Evolutionary conservation across 1,284 basidiomycete species (phyloP).

Genomic region (Bondarzewia mesenterica): DNA sequence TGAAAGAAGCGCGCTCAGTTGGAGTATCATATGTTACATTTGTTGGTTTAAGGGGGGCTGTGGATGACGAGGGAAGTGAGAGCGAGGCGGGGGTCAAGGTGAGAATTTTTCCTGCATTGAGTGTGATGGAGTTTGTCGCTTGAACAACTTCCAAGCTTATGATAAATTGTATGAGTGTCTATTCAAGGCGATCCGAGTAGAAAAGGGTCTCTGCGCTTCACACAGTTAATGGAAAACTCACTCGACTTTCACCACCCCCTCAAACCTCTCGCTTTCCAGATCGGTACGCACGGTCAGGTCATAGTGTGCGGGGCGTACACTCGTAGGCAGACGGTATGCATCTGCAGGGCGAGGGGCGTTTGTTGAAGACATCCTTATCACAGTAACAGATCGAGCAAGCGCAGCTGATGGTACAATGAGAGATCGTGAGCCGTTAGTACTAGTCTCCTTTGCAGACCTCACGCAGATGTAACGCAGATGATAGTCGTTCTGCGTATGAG

Average conservation of each 20-base stretch:
- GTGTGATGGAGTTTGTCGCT: constrained; percentile 57
- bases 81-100: constrained; percentile 63
- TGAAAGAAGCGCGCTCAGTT: constrained; percentile 58
- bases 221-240: constrained; percentile 21
- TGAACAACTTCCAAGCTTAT: constrained; percentile 62
- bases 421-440: too few relatives aligned
- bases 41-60: constrained; percentile 39
- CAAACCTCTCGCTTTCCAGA: constrained; percentile 65
- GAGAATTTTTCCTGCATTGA: constrained; percentile 65
- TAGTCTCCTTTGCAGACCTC: too few relatives aligned
- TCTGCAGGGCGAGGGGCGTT: constrained; percentile 12
- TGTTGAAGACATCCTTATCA: too few relatives aligned
- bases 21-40: constrained; percentile 46
- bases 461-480: too few relatives aligned
- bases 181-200: neutral
- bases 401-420: too few relatives aligned
- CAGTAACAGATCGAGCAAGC: neutral
- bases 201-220: too few relatives aligned
- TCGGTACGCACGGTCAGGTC: constrained; percentile 82
- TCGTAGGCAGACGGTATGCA: constrained; percentile 69
- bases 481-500: too few relatives aligned
- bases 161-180: neutral
- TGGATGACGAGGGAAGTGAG: constrained; percentile 39
- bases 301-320: constrained; percentile 77
- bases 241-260: constrained; percentile 75